Percentiles rank a stretch among this genome's conserved stretches.
These are phyloP conservation scores for Macrocystidia cucumis DNA, from an alignment of 1,284 basidiomycete species.

Conservation along the genomic window DNA sequence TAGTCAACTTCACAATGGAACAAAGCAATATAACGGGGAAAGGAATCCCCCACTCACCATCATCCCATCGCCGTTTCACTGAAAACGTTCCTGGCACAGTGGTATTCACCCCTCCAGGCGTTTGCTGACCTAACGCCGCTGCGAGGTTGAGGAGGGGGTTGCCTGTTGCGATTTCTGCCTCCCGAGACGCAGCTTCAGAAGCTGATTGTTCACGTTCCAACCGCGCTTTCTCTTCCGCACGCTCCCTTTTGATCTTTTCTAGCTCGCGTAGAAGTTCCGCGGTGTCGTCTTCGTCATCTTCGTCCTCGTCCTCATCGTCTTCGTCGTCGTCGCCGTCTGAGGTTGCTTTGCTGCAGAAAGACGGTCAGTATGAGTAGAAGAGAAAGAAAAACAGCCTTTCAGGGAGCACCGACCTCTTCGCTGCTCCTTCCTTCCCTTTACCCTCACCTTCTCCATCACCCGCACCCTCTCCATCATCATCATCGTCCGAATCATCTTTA, in stretches of 20 bases:
- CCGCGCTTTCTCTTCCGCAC: constrained; percentile 86
- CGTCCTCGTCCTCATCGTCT: constrained; percentile 40
- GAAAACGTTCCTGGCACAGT: constrained; percentile 79
- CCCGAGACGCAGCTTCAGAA: constrained; percentile 58
- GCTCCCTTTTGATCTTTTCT: constrained; percentile 92
- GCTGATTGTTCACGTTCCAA: constrained; percentile 72
- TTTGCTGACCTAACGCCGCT: constrained; percentile 72
- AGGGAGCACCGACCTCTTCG: constrained; percentile 13
- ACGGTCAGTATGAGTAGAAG: neutral
- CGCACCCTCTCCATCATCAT: constrained; percentile 38
- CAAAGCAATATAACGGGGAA: constrained; percentile 2
- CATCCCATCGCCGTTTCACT: constrained; percentile 93
- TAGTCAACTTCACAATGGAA: constrained; percentile 3
- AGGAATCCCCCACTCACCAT: constrained; percentile 52
- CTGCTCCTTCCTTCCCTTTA: constrained; percentile 15
- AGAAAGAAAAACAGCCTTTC: constrained; percentile 1
- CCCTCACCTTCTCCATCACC: constrained; percentile 26
- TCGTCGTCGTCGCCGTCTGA: constrained; percentile 17
- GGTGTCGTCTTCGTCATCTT: constrained; percentile 88
- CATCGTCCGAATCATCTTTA: constrained; percentile 75
- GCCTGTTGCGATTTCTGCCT: constrained; percentile 76
- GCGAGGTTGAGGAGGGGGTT: constrained; percentile 88
- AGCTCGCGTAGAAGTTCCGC: constrained; percentile 88
- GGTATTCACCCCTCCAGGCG: constrained; percentile 59
- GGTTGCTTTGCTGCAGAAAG: neutral